phyloP scores from a whole-genome alignment of 169 alveolate species.

The Cyclospora cayetanensis region DNA sequence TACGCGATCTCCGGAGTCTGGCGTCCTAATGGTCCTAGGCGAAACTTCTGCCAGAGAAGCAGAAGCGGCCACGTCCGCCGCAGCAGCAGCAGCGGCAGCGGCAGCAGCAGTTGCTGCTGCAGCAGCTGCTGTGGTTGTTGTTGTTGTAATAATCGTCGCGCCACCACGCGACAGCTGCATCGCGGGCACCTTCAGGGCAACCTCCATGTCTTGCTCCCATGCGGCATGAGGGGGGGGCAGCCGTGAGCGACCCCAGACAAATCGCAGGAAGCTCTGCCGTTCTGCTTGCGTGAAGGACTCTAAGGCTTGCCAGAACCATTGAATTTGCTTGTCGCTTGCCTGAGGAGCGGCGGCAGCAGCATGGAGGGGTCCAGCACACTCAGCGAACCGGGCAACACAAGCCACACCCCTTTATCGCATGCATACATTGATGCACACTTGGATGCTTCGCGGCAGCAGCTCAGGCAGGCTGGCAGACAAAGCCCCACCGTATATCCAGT shows the following conservation, averaged over 20 bases:
- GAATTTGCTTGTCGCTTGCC: conserved; percentile 79
- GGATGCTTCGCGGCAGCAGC: too few species aligned
- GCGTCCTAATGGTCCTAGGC: not conserved
- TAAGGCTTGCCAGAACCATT: conserved; percentile 90
- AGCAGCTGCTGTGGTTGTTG: not conserved
- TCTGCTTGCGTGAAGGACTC: conserved; percentile 84
- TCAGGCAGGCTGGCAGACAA: too few species aligned
- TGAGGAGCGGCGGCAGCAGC: not conserved
- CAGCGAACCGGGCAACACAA: too few species aligned
- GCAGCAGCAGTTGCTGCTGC: conserved; percentile 23
- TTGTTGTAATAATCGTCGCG: not conserved
- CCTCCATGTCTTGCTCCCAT: conserved; percentile 79
- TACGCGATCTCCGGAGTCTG: conserved; percentile 5
- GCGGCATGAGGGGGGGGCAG: conserved; percentile 80
- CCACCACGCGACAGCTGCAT: not conserved
- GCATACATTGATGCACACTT: too few species aligned
- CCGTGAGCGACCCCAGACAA: conserved; percentile 94
- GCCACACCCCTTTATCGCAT: too few species aligned
- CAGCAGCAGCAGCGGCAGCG: not conserved
- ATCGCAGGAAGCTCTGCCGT: conserved; percentile 86
- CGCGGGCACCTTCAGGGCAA: conserved; percentile 10
- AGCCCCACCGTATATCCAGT: conserved; percentile 79
- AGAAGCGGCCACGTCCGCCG: not conserved
- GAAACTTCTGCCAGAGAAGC: not conserved
- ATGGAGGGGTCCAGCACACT: not conserved